Evolutionary conservation across 78 protist species (phyloP).

Genomic region (Planoprotostelium fungivorum): DNA sequence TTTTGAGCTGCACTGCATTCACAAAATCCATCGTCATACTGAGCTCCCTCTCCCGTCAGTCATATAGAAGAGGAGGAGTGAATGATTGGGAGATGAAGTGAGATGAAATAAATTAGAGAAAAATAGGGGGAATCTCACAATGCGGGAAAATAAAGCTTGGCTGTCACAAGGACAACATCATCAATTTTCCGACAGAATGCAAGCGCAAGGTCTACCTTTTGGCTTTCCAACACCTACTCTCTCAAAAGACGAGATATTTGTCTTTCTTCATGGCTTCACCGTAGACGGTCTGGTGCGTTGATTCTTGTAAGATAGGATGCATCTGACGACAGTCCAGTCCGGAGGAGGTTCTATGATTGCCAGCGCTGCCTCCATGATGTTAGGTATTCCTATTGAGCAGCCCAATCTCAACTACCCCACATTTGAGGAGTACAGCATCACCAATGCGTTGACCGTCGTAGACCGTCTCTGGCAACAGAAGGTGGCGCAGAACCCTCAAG

Average conservation of each 20-base stretch:
- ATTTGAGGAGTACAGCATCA: neutral
- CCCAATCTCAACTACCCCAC: neutral
- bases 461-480: neutral
- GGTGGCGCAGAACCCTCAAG: neutral
- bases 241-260: neutral
- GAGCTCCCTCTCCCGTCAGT: too few relatives aligned
- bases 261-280: neutral
- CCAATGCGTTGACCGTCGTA: neutral
- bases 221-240: neutral
- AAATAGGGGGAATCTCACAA: too few relatives aligned
- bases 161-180: too few relatives aligned
- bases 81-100: too few relatives aligned
- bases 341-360: neutral
- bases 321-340: neutral
- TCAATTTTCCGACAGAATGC: too few relatives aligned
- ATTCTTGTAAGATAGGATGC: neutral
- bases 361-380: neutral
- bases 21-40: too few relatives aligned
- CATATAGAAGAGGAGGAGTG: too few relatives aligned
- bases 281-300: neutral
- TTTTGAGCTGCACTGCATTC: too few relatives aligned
- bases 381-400: neutral
- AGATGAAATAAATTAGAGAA: too few relatives aligned
- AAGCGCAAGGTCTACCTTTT: too few relatives aligned
- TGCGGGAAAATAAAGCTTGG: too few relatives aligned